Evolutionary conservation across 495 filamentous ascomycete species (phyloP), one percentile per base, ranked within the genome.

Genomic region (Tuber magnatum): DNA sequence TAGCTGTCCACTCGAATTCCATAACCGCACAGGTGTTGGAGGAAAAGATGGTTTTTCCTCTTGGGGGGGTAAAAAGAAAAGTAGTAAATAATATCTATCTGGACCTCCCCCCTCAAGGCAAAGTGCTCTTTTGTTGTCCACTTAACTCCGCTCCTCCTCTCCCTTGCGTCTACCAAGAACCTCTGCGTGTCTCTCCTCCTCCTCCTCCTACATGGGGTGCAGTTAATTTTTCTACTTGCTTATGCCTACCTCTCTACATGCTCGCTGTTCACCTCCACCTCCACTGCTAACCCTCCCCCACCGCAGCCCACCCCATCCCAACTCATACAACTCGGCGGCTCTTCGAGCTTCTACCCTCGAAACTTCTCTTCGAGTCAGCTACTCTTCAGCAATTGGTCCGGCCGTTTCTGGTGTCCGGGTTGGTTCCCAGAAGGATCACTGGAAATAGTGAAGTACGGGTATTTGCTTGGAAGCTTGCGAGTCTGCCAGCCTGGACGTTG

Each of bases 141-240:
- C 56, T 35, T 65, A 35, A 35, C 28, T 65, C 56, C 35, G 56
- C 56, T 65, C 56, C 56, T 65, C 56, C 56, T 35, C 56, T 35
- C 56, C 56, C 56, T 65, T 65, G 56, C 56, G 14, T 65, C 56
- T 65, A 35, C 56, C 56, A 65, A 65, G 56, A 65, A 65, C 56
- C 12, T 65, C 56, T 65, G 56, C 32, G 28, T 65, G 56, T 65
- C 56, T 65, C 56, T 65, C 56, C 22, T 44, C 46, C 2, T 48
- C 46, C 46, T 56, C 24, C 56, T 65, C 28, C 56, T 32, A 65
- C 56, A 65, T 65, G 35, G 12, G 1, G 56, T 65, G 56, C 56
- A 65, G 56, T 35, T 65, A 65, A 28, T 65, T 65, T 65, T 65
- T 65, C n/a, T 32, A 61, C 51, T n/a, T 61, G 51, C 51, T 61